A percentile compares a stretch with the other conserved stretches of the same genome.
Conservation (phyloP, 192 early-diverging fungal species). For the Linnemannia exigua region DNA sequence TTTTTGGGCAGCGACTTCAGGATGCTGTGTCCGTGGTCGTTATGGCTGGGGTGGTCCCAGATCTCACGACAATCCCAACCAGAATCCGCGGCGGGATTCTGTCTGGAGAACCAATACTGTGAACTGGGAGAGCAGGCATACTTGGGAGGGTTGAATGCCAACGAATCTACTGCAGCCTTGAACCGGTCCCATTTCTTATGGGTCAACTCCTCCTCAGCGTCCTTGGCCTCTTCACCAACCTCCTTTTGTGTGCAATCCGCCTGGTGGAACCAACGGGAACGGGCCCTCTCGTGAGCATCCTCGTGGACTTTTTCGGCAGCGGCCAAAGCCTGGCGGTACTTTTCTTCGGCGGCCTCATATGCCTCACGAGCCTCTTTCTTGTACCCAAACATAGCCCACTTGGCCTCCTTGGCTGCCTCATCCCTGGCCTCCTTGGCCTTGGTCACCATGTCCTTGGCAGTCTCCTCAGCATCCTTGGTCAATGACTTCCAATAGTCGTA, state of each 20-base stretch:
- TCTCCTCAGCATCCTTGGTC: conserved; percentile 36
- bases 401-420: conserved; percentile 40
- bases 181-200: conserved; percentile 51
- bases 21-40: conserved; percentile 9
- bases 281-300: conserved; percentile 37
- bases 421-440: conserved; percentile 38
- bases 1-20: conserved; percentile 45
- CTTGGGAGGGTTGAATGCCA: conserved; percentile 51
- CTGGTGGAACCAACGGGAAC: conserved; percentile 47
- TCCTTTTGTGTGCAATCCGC: conserved; percentile 36
- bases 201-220: conserved; percentile 8
- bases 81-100: conserved; percentile 35
- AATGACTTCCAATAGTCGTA: conserved; percentile 50
- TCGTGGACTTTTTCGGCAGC: conserved; percentile 42
- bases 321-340: conserved; percentile 30
- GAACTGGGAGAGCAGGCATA: conserved; percentile 47
- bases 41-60: conserved; percentile 36
- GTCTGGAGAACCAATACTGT: conserved; percentile 47
- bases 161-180: conserved; percentile 49
- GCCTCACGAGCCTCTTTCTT: conserved; percentile 46
- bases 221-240: conserved; percentile 8
- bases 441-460: conserved; percentile 30
- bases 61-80: conserved; percentile 56
- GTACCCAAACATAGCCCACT: conserved; percentile 53
- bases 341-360: conserved; percentile 39